Conservation (phyloP, 2,329 filamentous ascomycete species). For the Arthrobotrys entomopaga region DNA sequence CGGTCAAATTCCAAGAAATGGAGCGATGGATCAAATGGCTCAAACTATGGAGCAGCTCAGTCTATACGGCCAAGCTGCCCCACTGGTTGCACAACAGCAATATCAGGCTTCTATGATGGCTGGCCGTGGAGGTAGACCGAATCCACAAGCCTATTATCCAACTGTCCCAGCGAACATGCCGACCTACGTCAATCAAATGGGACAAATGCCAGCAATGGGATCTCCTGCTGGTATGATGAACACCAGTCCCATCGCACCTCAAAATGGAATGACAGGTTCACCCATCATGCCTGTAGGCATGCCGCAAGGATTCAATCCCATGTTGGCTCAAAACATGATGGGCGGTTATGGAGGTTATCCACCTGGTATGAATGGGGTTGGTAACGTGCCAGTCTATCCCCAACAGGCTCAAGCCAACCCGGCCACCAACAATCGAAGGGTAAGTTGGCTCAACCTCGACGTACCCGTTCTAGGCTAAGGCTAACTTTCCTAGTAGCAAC, state of each 20-base stretch:
- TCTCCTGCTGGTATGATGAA: conserved; percentile 54
- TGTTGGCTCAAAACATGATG: conserved; percentile 59
- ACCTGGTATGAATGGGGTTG: conserved; percentile 57
- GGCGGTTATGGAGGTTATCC: conserved; percentile 56
- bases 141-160: conserved; percentile 48
- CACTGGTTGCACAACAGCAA: conserved; percentile 48
- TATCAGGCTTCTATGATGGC: conserved; percentile 54
- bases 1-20: conserved; percentile 56
- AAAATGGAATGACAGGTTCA: conserved; percentile 56
- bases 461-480: neutral
- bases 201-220: conserved; percentile 48
- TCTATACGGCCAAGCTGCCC: conserved; percentile 47
- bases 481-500: conserved; percentile 40
- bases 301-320: conserved; percentile 57
- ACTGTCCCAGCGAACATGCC: conserved; percentile 46
- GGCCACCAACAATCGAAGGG: conserved; percentile 48
- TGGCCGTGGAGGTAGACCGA: conserved; percentile 36
- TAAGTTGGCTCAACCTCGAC: conserved; percentile 22
- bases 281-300: conserved; percentile 57
- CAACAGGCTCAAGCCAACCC: conserved; percentile 55
- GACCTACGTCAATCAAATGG: conserved; percentile 50
- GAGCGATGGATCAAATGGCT: conserved; percentile 56
- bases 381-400: conserved; percentile 55
- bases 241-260: conserved; percentile 56
- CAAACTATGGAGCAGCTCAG: conserved; percentile 57